Percentiles rank a stretch among this genome's conserved stretches.
These are phyloP conservation scores for Rhizomucor miehei DNA, from an alignment of 371 early-diverging fungal genomes.

Conservation along the genomic window DNA sequence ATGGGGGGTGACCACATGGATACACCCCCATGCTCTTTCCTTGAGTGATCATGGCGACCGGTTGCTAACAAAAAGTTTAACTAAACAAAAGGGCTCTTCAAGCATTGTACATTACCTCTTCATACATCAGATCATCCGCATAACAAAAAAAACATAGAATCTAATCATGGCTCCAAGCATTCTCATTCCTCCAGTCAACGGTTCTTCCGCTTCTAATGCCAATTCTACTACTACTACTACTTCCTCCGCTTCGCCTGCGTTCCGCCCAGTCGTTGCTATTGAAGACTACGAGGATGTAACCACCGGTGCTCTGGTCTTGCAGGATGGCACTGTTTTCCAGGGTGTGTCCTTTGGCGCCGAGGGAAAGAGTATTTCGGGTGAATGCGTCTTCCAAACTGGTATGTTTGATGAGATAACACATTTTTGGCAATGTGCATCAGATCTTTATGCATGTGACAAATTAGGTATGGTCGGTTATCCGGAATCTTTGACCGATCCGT, in stretches of 20 bases:
- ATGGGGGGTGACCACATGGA: background rate
- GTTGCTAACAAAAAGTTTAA: too few relatives aligned
- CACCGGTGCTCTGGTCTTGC: slow-evolving; percentile 70
- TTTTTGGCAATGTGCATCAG: slow-evolving; percentile 3
- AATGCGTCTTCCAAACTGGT: slow-evolving; percentile 98
- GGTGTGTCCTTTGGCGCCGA: slow-evolving; percentile 95
- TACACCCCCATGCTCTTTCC: background rate
- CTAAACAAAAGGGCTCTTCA: background rate
- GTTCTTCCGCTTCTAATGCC: too few relatives aligned
- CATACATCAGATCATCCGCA: slow-evolving; percentile 1
- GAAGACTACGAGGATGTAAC: slow-evolving; percentile 44
- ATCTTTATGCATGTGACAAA: slow-evolving; percentile 1
- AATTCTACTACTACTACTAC: slow-evolving; percentile 22
- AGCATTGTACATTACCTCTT: slow-evolving; percentile 2
- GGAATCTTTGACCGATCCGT: slow-evolving; percentile 96
- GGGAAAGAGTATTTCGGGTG: slow-evolving; percentile 83
- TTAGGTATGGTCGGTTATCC: slow-evolving; percentile 72
- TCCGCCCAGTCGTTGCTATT: slow-evolving; percentile 54
- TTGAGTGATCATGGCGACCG: background rate
- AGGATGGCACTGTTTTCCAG: slow-evolving; percentile 82
- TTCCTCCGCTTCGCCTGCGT: slow-evolving; percentile 36
- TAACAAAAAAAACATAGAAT: slow-evolving; percentile 2
- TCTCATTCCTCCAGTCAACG: slow-evolving; percentile 29
- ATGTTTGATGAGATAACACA: slow-evolving; percentile 14
- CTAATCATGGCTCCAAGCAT: slow-evolving; percentile 34